A percentile compares a stretch with the other conserved stretches of the same genome.
phyloP scores from a whole-genome alignment of 768 basidiomycete species.

The Amanita phalloides region DNA sequence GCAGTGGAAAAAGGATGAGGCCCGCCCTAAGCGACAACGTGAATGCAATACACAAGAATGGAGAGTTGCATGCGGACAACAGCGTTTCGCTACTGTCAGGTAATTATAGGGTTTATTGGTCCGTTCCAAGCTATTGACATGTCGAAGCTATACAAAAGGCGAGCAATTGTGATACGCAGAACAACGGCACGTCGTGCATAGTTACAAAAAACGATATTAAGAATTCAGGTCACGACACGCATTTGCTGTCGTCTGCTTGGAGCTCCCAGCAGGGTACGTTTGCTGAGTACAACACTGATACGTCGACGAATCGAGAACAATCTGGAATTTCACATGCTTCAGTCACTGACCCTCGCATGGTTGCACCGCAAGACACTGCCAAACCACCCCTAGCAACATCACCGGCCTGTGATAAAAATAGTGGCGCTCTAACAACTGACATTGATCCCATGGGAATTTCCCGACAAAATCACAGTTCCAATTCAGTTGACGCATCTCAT shows the following conservation, averaged over 20 bases:
- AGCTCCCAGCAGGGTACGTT: background rate
- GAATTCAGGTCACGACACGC: too few species aligned
- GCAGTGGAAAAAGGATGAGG: conserved; percentile 3
- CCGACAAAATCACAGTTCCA: background rate
- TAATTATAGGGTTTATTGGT: background rate
- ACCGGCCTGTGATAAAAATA: background rate
- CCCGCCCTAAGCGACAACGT: background rate
- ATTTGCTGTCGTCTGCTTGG: background rate
- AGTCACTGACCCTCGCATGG: background rate
- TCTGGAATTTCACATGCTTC: background rate
- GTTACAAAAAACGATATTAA: background rate
- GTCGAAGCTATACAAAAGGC: background rate
- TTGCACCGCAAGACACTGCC: background rate
- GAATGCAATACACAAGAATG: background rate
- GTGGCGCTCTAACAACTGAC: background rate
- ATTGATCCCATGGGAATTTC: background rate
- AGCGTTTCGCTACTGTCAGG: background rate
- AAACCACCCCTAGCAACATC: background rate
- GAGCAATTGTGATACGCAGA: background rate
- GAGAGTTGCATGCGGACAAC: background rate
- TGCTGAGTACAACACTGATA: background rate
- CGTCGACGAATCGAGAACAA: background rate
- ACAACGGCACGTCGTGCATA: background rate
- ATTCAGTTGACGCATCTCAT: background rate
- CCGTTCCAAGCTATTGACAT: background rate